Conservation (phyloP, 1,284 basidiomycete genomes). For the Farysia itapuensis region DNA sequence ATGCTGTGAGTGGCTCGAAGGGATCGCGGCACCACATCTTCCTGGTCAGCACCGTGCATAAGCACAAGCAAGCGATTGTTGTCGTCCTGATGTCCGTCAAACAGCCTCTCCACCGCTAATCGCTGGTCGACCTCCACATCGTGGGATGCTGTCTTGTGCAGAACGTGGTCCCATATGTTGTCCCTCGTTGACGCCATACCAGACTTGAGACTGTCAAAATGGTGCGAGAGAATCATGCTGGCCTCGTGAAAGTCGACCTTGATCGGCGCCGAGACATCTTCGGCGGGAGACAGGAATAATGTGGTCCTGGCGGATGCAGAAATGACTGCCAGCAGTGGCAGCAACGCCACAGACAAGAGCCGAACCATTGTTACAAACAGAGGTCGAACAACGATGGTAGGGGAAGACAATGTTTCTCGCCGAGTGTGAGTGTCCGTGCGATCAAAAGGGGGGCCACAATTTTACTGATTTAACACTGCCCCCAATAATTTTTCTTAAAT, state of each 20-base stretch:
- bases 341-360: constrained; percentile 4
- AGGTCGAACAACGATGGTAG: no score
- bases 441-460: no score
- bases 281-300: constrained; percentile 30
- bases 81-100: constrained; percentile 20
- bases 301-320: constrained; percentile 18
- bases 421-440: no score
- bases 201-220: constrained; percentile 6
- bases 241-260: constrained; percentile 22
- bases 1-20: constrained; percentile 32
- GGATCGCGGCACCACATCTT: constrained; percentile 22
- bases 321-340: constrained; percentile 9
- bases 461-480: no score
- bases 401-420: no score
- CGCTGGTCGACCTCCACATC: constrained; percentile 13
- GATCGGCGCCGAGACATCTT: constrained; percentile 12
- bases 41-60: constrained; percentile 25
- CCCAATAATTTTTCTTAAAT: no score
- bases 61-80: constrained; percentile 33
- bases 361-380: constrained; percentile 18
- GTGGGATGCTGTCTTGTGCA: constrained; percentile 1
- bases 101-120: constrained; percentile 23
- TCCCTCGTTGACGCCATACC: background rate
- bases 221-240: constrained; percentile 25
- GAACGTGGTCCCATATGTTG: constrained; percentile 22